Conservation (phyloP, 371 early-diverging fungal species). For the Choanephora cucurbitarum region DNA sequence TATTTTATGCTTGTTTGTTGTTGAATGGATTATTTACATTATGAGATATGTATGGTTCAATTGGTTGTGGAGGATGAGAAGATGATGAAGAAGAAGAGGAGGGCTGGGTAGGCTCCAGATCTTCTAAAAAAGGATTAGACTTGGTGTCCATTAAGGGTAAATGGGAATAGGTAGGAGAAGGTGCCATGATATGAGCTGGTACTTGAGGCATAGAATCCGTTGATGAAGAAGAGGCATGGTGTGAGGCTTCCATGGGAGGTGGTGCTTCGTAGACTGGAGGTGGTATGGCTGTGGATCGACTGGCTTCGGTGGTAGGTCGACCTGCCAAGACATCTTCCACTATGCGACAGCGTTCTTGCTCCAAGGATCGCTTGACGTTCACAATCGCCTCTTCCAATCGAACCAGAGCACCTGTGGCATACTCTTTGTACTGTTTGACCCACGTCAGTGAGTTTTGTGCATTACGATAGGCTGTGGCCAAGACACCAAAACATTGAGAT, state of each 20-base stretch:
- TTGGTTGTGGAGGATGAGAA: conserved; percentile 10
- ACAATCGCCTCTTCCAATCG: conserved; percentile 14
- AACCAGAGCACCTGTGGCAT: conserved; percentile 17
- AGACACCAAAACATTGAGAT: conserved; percentile 23
- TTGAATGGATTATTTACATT: conserved; percentile 19
- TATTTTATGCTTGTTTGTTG: conserved; percentile 16
- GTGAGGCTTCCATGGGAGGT: not conserved
- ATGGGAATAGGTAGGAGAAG: conserved; percentile 7
- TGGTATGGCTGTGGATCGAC: conserved; percentile 11
- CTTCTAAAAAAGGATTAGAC: not conserved
- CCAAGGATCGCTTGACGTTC: conserved; percentile 3
- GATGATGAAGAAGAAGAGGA: not conserved
- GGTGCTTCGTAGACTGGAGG: conserved; percentile 34
- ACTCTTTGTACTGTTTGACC: conserved; percentile 25
- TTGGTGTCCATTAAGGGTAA: conserved; percentile 1
- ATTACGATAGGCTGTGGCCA: conserved; percentile 20
- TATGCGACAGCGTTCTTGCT: conserved; percentile 16
- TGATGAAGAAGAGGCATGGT: too few species aligned
- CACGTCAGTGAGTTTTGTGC: conserved; percentile 22
- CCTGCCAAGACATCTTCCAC: conserved; percentile 21
- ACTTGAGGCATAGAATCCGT: too few species aligned
- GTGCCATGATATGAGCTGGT: conserved; percentile 7
- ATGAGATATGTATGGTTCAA: conserved; percentile 11
- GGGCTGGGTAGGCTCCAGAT: not conserved
- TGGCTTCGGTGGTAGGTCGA: not conserved